Percentiles rank a stretch among this genome's conserved stretches.
phyloP scores from a whole-genome alignment of 495 filamentous ascomycete genomes.

The Geopyxis carbonaria region DNA sequence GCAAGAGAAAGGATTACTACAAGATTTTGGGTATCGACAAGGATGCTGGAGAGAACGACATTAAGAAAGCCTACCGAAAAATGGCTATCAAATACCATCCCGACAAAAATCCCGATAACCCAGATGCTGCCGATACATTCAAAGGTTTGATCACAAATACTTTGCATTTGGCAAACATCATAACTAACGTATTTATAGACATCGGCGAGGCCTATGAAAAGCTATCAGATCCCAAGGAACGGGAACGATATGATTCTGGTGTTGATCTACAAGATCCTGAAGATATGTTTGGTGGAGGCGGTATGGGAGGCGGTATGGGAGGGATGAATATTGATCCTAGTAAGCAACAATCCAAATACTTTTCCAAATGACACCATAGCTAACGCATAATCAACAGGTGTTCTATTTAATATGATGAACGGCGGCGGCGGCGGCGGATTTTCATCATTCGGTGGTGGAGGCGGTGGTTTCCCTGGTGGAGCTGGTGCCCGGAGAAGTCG shows the following conservation, averaged over 20 bases:
- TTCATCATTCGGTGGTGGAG: slow-evolving; percentile 30
- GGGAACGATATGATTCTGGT: slow-evolving; percentile 78
- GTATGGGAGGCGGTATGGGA: slow-evolving; percentile 31
- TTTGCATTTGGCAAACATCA: not conserved
- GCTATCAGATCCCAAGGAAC: slow-evolving; percentile 40
- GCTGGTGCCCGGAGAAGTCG: slow-evolving; percentile 7
- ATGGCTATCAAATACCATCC: slow-evolving; percentile 87
- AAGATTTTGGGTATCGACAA: slow-evolving; percentile 84
- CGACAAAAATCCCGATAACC: slow-evolving; percentile 87
- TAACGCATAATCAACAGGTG: slow-evolving; percentile 28
- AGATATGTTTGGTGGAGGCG: slow-evolving; percentile 65
- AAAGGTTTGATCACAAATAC: slow-evolving; percentile 50
- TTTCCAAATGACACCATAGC: not conserved
- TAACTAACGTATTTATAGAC: slow-evolving; percentile 19
- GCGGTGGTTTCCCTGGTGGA: slow-evolving; percentile 16
- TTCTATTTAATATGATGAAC: slow-evolving; percentile 55
- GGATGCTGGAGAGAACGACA: slow-evolving; percentile 63
- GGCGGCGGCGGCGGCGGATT: slow-evolving; percentile 34
- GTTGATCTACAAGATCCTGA: slow-evolving; percentile 76
- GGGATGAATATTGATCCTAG: slow-evolving; percentile 47
- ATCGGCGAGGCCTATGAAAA: slow-evolving; percentile 25
- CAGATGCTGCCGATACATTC: slow-evolving; percentile 72
- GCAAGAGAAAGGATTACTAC: slow-evolving; percentile 93
- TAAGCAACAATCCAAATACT: slow-evolving; percentile 12
- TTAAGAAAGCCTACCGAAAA: slow-evolving; percentile 96